phyloP scores from a whole-genome alignment of 2,329 filamentous ascomycete genomes.

The Pestalotiopsis sp. region DNA sequence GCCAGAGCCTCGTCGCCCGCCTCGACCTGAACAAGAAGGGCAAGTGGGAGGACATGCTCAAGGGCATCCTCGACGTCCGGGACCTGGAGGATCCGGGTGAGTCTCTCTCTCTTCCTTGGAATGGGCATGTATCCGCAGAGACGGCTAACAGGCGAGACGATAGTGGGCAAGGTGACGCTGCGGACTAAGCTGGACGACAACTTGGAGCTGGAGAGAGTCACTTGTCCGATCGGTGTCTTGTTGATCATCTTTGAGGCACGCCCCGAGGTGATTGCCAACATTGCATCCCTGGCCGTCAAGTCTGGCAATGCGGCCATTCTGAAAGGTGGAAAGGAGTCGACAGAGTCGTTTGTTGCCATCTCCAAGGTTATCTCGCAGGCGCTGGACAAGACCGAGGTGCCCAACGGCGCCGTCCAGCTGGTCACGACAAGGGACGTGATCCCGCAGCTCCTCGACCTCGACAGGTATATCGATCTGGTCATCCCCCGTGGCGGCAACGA shows the following conservation, averaged over 20 bases:
- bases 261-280: conserved; percentile 97
- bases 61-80: conserved; percentile 88
- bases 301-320: conserved; percentile 96
- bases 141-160: background rate
- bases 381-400: conserved; percentile 72
- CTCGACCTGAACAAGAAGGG: conserved; percentile 84
- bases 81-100: conserved; percentile 82
- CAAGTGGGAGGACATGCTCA: conserved; percentile 97
- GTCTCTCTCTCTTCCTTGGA: conserved; percentile 28
- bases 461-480: conserved; percentile 89
- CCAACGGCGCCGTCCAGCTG: conserved; percentile 86
- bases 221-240: conserved; percentile 94
- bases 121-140: background rate
- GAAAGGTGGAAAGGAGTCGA: conserved; percentile 96
- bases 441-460: conserved; percentile 81
- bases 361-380: conserved; percentile 81
- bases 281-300: conserved; percentile 93
- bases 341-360: conserved; percentile 91
- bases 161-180: conserved; percentile 83
- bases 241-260: conserved; percentile 98
- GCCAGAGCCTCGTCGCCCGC: conserved; percentile 81
- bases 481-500: conserved; percentile 92
- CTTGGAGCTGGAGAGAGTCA: conserved; percentile 82
- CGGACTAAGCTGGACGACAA: conserved; percentile 86
- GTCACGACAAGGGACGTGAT: conserved; percentile 93